Base-by-base conservation (phyloP, 2,329 filamentous ascomycete species). In the Botrytis galanthina region DNA sequence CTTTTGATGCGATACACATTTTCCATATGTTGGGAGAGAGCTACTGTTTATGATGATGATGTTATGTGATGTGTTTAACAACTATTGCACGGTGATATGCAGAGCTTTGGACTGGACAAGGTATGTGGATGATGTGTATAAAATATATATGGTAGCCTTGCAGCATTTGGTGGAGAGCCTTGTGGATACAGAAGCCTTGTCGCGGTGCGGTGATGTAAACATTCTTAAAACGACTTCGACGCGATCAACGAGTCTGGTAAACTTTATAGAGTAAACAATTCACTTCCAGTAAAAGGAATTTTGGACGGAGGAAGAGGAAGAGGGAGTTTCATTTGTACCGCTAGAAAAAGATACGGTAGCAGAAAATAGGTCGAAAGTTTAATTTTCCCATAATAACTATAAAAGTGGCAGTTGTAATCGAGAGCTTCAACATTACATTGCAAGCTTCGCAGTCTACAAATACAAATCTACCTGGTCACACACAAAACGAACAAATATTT, bases 111-210 rank as follows among this genome's bases (percentile, higher is more conserved):
- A n/a, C 26, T 35, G 20, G 59, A 39, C 35, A 37, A 39, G 22
- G 59, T 39, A 39, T 39, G 35, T 39, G 59, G 59, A 37, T 39
- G 26, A 54, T 54, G n/a, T 57, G 51, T 14, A 57, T 57, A 57
- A 22, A 62, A 62, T 39, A 26, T 42, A 39, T n/a, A 29, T 32
- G 61, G n/a, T 64, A 64, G 61, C 61, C 61, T 64, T 64, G 61
- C 61, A 64, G 26, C 9, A 32, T 44, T 18, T n/a, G 26, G 37
- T 22, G 37, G 16, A 63, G 61, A 64, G 39, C 61, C 61, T 64
- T 64, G 61, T 64, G 60, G 60, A 62, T n/a, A 62, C 18, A 4
- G 26, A 10, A 63, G 61, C 61, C 61, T 64, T 64, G 61, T 64
- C 61, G 61, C 37, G 61, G 37, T 42, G 20, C 39, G 61, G 39